Evolutionary conservation across 768 basidiomycete genomes (phyloP).

Genomic region (Kwoniella sp.): DNA sequence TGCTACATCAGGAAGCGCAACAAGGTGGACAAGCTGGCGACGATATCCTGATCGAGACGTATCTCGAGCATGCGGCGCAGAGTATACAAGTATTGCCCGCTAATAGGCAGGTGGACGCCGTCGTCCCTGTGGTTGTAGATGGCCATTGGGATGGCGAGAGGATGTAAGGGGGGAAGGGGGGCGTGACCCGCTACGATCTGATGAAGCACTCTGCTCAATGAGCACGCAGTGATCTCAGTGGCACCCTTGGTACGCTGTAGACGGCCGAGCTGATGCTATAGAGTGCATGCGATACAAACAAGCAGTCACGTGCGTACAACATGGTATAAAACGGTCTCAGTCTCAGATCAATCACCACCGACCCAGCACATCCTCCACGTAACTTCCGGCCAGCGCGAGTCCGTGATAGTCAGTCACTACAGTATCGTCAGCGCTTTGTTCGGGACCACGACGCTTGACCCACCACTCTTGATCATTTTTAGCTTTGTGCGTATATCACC

Average conservation of each 20-base stretch:
- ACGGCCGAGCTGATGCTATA: no score
- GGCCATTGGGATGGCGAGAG: no score
- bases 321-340: no score
- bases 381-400: conserved; percentile 43
- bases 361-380: conserved; percentile 36
- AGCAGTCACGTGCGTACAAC: no score
- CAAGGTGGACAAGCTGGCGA: background rate
- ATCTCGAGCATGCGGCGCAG: conserved; percentile 80
- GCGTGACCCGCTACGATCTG: no score
- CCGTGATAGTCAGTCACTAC: conserved; percentile 49
- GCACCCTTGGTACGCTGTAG: no score
- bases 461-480: conserved; percentile 66
- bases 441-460: background rate
- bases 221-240: no score
- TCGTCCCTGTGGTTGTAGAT: conserved; percentile 42
- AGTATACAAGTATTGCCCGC: conserved; percentile 75
- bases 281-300: no score
- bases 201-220: no score
- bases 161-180: no score
- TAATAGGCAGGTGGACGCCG: conserved; percentile 65
- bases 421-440: background rate
- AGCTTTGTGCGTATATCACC: conserved; percentile 67
- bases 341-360: no score
- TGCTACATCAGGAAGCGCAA: conserved; percentile 42
- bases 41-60: conserved; percentile 58